Conservation (phyloP, 2,329 filamentous ascomycete genomes). For the Cadophora sp. region DNA sequence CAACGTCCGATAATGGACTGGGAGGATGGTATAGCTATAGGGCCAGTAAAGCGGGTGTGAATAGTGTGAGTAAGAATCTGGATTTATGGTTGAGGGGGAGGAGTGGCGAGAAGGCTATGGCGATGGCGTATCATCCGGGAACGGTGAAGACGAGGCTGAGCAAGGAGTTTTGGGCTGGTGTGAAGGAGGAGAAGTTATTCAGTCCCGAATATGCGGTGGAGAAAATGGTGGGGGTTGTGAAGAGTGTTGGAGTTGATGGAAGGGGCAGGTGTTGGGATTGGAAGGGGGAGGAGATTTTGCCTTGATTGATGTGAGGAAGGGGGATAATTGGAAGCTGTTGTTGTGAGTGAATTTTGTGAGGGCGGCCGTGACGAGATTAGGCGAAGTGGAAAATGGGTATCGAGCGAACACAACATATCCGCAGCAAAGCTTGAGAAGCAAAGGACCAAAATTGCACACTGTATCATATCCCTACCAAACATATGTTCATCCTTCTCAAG, state of each 20-base stretch:
- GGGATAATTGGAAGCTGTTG: background rate
- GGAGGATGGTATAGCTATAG: slow-evolving; percentile 88
- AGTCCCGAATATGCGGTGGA: slow-evolving; percentile 69
- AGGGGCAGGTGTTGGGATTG: slow-evolving; percentile 74
- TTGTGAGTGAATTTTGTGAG: background rate
- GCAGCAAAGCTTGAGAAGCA: background rate
- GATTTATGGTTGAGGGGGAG: slow-evolving; percentile 68
- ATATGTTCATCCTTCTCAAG: background rate
- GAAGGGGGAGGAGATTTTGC: slow-evolving; percentile 66
- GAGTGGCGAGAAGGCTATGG: slow-evolving; percentile 67
- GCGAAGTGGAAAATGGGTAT: background rate
- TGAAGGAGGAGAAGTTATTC: slow-evolving; percentile 68
- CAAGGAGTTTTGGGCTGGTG: slow-evolving; percentile 72
- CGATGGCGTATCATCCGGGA: slow-evolving; percentile 77
- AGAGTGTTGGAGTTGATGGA: slow-evolving; percentile 52
- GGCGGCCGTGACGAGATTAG: background rate
- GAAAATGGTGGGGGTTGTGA: slow-evolving; percentile 66
- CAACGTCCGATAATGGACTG: slow-evolving; percentile 71
- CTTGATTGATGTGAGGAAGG: no score
- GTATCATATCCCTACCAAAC: background rate
- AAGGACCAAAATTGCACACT: no score
- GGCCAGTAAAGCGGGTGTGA: slow-evolving; percentile 76
- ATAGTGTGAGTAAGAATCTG: slow-evolving; percentile 72
- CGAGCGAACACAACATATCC: no score
- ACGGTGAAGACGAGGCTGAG: slow-evolving; percentile 80